Evolutionary conservation across 2,329 filamentous ascomycete genomes (phyloP).

Genomic region (Aureobasidium subglaciale): DNA sequence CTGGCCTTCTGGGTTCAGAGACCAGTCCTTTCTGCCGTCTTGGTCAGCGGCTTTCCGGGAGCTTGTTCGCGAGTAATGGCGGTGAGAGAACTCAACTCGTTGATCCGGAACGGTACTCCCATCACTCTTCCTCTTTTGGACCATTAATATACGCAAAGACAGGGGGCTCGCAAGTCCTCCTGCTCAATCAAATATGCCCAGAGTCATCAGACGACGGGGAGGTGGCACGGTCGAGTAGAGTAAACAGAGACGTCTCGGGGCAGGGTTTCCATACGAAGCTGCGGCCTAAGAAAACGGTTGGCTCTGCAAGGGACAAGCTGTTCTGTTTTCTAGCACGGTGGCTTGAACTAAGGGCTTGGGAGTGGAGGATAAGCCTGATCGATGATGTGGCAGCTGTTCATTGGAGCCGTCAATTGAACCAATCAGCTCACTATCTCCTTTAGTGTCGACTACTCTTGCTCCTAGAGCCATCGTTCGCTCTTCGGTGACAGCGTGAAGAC

Average conservation of each 20-base stretch:
- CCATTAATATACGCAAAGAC: slow-evolving; percentile 6
- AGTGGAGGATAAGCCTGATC: slow-evolving; percentile 13
- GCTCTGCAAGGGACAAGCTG: slow-evolving; percentile 15
- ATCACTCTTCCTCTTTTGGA: neutral
- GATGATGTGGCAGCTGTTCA: slow-evolving; percentile 13
- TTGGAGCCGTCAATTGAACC: slow-evolving; percentile 11
- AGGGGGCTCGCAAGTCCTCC: slow-evolving; percentile 4
- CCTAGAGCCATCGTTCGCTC: neutral
- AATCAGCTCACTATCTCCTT: slow-evolving; percentile 5
- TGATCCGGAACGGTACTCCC: slow-evolving; percentile 5
- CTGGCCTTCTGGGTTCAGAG: neutral
- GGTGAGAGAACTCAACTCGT: slow-evolving; percentile 7
- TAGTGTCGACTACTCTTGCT: neutral
- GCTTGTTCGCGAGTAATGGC: slow-evolving; percentile 13
- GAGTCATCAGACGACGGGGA: neutral
- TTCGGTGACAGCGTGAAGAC: neutral
- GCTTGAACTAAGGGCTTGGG: slow-evolving; percentile 7
- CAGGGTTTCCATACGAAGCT: slow-evolving; percentile 6
- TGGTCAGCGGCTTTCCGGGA: slow-evolving; percentile 10
- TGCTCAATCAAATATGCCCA: slow-evolving; percentile 1
- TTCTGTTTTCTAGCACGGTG: slow-evolving; percentile 14
- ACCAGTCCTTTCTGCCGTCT: slow-evolving; percentile 10
- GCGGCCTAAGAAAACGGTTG: slow-evolving; percentile 14
- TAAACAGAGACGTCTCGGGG: slow-evolving; percentile 10
- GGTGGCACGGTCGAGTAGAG: slow-evolving; percentile 12